Evolutionary conservation across 495 filamentous ascomycete species (phyloP), one percentile per base, ranked within the genome.

Genomic region (Annulohypoxylon maeteangense): DNA sequence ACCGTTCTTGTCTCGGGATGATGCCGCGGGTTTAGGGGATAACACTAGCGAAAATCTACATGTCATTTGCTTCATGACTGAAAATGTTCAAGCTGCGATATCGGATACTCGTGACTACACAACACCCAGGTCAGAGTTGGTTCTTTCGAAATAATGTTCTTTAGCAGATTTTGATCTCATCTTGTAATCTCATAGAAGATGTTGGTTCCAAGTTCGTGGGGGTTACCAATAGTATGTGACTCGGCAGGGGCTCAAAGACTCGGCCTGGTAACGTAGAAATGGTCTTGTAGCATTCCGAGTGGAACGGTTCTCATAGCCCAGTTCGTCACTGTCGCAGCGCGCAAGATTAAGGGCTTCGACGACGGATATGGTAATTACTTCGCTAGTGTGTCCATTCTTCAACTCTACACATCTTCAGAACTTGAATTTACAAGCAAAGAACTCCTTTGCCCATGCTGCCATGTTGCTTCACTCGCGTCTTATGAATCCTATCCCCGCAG

Each of bases 331-430:
- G 70, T 72, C 48, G 61, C 50, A 72, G 38, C 48, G 65, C 32
- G 53, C 65, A 68, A 68, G 47, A 72, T 72, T 72, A 72, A 72
- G 70, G 70, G 65, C 61, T 45, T 65, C 27, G 45, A 60, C 48
- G 64, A 64, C 64, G 18, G 59, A 72, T 59, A 48, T 50, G 69
- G 70, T 32, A 72, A 72, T 16, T 64, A 72, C 53, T 72, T 68
- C 70, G 70, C 14, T 34, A 42, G 29, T 16, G 55, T 16, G n/a
- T 10, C 12, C 11, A 53, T 32, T 62, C 50, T 71, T 62, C 32
- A 54, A 51, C 14, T 48, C 29, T 56, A 25, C 16, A 45, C 29
- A 29, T 51, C 45, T 36, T 61, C 38, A 42, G 1, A 20, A n/a
- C 34, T 45, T 36, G 48, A 18, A 34, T 58, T 48, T 12, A 40